phyloP scores from a whole-genome alignment of 2,329 filamentous ascomycete genomes.

The Colletotrichum sp. region DNA sequence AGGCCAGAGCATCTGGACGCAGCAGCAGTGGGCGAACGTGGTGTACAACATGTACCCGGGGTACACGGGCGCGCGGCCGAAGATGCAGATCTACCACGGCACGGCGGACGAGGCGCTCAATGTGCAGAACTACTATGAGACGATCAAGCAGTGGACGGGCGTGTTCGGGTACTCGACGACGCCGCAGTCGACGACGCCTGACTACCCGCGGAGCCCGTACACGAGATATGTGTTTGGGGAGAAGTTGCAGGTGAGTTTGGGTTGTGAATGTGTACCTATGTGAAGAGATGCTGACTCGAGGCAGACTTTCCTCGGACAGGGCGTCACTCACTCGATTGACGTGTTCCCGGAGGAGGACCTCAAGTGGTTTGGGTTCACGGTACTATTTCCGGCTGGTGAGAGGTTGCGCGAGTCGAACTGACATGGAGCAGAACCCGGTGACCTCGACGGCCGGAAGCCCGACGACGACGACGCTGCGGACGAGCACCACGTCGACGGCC shows the following conservation, averaged over 20 bases:
- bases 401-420: neutral
- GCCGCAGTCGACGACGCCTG: conserved; percentile 31
- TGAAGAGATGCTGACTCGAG: neutral
- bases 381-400: neutral
- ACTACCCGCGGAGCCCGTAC: conserved; percentile 42
- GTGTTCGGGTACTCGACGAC: conserved; percentile 47
- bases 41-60: conserved; percentile 54
- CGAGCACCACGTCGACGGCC: neutral
- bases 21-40: conserved; percentile 45
- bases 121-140: conserved; percentile 62
- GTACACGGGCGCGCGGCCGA: conserved; percentile 53
- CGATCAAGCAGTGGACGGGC: conserved; percentile 61
- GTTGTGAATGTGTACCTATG: neutral
- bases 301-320: conserved; percentile 15
- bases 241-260: conserved; percentile 25
- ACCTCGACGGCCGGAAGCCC: neutral
- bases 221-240: conserved; percentile 44
- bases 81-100: conserved; percentile 66
- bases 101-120: conserved; percentile 53
- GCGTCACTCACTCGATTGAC: conserved; percentile 19
- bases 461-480: conserved; percentile 4
- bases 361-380: conserved; percentile 20
- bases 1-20: conserved; percentile 50
- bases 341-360: conserved; percentile 20
- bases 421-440: conserved; percentile 1